A percentile compares a stretch with the other conserved stretches of the same genome.
Evolutionary conservation across 139 green algal species (phyloP).

Genomic region (Trebouxia sp.): DNA sequence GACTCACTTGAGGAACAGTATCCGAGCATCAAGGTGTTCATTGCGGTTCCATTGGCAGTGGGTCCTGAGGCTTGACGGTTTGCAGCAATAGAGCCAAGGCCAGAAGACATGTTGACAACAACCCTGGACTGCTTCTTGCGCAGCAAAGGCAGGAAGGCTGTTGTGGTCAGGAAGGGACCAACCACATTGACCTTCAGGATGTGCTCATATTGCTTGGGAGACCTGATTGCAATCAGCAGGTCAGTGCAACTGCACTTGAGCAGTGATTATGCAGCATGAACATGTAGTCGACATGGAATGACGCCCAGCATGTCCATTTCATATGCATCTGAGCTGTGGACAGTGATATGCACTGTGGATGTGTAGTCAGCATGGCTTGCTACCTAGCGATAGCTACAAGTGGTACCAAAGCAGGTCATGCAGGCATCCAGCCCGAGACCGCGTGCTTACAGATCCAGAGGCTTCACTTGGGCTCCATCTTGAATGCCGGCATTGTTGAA

Average conservation of each 20-base stretch:
- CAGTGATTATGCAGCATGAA: no score
- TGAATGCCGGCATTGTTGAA: background rate
- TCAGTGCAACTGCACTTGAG: no score
- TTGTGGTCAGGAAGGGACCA: background rate
- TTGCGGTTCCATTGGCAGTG: background rate
- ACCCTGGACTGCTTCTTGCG: background rate
- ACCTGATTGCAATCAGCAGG: no score
- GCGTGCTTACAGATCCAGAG: background rate
- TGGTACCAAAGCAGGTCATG: no score
- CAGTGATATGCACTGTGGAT: background rate
- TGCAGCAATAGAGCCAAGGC: background rate
- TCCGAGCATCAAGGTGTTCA: background rate
- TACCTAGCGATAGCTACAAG: no score
- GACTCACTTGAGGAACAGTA: background rate
- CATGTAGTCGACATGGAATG: no score
- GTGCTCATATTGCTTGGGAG: background rate
- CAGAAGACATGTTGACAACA: background rate
- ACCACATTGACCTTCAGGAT: slow-evolving; percentile 19
- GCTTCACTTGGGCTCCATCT: background rate
- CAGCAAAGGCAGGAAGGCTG: background rate
- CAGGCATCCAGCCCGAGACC: no score
- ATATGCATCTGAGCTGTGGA: background rate
- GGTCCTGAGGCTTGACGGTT: background rate
- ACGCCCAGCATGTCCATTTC: no score
- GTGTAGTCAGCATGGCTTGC: no score